These are phyloP conservation scores for Trichophyton schoenleinii DNA, from an alignment of 2,329 filamentous ascomycete species.

Conservation along the genomic window DNA sequence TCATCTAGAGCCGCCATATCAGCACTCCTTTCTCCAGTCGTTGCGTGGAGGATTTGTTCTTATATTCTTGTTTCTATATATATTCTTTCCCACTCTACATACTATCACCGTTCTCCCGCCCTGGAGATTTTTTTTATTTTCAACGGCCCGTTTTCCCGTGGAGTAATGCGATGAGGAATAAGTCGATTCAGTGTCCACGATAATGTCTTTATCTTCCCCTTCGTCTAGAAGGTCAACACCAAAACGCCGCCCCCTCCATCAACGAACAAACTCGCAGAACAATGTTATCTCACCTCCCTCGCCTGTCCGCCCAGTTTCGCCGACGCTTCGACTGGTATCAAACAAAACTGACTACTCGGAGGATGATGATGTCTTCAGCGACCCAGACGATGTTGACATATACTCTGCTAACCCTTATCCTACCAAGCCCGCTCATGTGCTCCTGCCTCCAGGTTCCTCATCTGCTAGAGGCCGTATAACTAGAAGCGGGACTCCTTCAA, in stretches of 20 bases:
- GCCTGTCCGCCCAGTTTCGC: not conserved
- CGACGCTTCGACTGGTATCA: constrained; percentile 26
- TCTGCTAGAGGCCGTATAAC: constrained; percentile 17
- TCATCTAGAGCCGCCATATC: not conserved
- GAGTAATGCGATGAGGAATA: constrained; percentile 10
- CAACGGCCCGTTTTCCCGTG: constrained; percentile 16
- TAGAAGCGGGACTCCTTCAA: not conserved
- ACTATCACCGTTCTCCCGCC: not conserved
- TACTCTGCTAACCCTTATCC: constrained; percentile 35
- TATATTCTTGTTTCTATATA: constrained; percentile 7
- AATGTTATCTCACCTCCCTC: constrained; percentile 30
- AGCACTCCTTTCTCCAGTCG: not conserved
- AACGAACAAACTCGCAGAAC: constrained; percentile 34
- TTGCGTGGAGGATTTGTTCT: not conserved
- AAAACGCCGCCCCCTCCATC: constrained; percentile 33
- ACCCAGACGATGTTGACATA: constrained; percentile 22
- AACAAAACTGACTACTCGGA: constrained; percentile 16
- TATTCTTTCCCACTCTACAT: constrained; percentile 4
- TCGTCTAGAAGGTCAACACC: constrained; percentile 19
- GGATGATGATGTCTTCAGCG: not conserved
- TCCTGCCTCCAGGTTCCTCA: constrained; percentile 22
- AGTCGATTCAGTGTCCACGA: not conserved
- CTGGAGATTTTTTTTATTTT: constrained; percentile 1
- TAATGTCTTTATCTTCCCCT: constrained; percentile 18
- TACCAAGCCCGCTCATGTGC: constrained; percentile 36